phyloP scores from a whole-genome alignment of 1,284 basidiomycete genomes.

The Kwoniella shivajii region DNA sequence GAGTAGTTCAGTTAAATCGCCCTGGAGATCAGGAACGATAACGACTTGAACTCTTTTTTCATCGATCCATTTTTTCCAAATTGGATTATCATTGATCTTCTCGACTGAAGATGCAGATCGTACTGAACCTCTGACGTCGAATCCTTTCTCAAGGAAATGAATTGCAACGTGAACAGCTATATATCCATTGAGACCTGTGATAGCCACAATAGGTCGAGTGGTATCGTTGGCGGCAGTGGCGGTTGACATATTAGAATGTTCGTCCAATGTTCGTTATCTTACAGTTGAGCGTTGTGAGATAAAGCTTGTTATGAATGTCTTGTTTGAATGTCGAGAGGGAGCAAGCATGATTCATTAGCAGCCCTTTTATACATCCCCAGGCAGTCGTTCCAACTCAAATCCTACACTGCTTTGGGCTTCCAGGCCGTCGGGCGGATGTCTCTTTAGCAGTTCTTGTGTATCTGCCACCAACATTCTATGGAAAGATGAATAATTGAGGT shows the following conservation, averaged over 20 bases:
- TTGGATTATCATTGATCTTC: slow-evolving; percentile 24
- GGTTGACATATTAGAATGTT: background rate
- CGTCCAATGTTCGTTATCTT: too few relatives aligned
- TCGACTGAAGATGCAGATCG: slow-evolving; percentile 46
- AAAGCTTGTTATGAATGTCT: too few relatives aligned
- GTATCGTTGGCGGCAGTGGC: background rate
- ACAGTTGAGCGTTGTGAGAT: too few relatives aligned
- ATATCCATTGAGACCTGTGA: slow-evolving; percentile 42
- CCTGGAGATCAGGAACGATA: slow-evolving; percentile 35
- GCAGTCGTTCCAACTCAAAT: too few relatives aligned
- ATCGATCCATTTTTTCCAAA: slow-evolving; percentile 12
- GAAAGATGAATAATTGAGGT: too few relatives aligned
- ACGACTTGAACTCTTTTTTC: slow-evolving; percentile 33
- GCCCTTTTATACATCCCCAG: background rate
- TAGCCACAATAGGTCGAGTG: slow-evolving; percentile 26
- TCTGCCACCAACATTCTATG: too few relatives aligned
- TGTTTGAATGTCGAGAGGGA: too few relatives aligned
- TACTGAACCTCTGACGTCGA: slow-evolving; percentile 51
- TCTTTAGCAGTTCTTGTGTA: too few relatives aligned
- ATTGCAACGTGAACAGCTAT: slow-evolving; percentile 36
- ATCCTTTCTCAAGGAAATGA: slow-evolving; percentile 33
- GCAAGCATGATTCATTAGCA: too few relatives aligned
- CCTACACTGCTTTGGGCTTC: too few relatives aligned
- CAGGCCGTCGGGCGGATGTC: too few relatives aligned
- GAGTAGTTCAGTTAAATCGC: slow-evolving; percentile 48